Percentiles rank a stretch among this genome's conserved stretches.
Evolutionary conservation across 176 grass and related monocot species (phyloP).

Genomic region (Tillandsia fasciculata): DNA sequence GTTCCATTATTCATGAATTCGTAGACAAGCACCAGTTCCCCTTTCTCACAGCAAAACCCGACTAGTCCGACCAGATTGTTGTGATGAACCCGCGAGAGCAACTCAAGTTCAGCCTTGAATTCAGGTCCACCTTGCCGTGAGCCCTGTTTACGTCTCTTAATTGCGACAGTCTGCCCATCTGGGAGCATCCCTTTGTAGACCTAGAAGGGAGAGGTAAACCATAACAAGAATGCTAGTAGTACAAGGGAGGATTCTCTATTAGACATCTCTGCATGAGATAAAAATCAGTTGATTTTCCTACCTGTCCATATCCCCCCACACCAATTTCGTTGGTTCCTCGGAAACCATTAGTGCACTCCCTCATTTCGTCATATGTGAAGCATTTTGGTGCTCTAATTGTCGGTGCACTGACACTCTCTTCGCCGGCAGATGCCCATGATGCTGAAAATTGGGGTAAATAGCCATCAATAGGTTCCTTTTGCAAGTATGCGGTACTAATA

Average conservation of each 20-base stretch:
- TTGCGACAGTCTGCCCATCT: slow-evolving; percentile 51
- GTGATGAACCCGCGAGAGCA: slow-evolving; percentile 83
- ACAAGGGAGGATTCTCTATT: not conserved
- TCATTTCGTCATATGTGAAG: slow-evolving; percentile 70
- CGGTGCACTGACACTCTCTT: slow-evolving; percentile 56
- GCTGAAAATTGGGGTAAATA: slow-evolving; percentile 32
- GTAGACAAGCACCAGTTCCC: slow-evolving; percentile 75
- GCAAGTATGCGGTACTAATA: too few species aligned
- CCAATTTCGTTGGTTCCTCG: slow-evolving; percentile 59
- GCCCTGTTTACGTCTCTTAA: slow-evolving; percentile 76
- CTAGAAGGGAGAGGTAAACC: slow-evolving; percentile 11
- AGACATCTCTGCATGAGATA: not conserved
- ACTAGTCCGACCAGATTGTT: slow-evolving; percentile 77
- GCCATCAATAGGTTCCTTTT: not conserved
- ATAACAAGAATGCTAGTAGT: not conserved
- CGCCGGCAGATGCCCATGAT: slow-evolving; percentile 51
- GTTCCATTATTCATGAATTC: slow-evolving; percentile 69
- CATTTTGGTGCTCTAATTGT: slow-evolving; percentile 45
- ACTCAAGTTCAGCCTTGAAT: slow-evolving; percentile 93
- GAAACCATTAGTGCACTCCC: slow-evolving; percentile 68
- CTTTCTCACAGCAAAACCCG: slow-evolving; percentile 88
- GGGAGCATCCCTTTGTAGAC: slow-evolving; percentile 75
- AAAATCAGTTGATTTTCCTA: slow-evolving; percentile 21
- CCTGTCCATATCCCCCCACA: slow-evolving; percentile 70
- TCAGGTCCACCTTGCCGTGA: slow-evolving; percentile 76